phyloP scores from a whole-genome alignment of 139 green algal genomes.

The Chlorella sp. region DNA sequence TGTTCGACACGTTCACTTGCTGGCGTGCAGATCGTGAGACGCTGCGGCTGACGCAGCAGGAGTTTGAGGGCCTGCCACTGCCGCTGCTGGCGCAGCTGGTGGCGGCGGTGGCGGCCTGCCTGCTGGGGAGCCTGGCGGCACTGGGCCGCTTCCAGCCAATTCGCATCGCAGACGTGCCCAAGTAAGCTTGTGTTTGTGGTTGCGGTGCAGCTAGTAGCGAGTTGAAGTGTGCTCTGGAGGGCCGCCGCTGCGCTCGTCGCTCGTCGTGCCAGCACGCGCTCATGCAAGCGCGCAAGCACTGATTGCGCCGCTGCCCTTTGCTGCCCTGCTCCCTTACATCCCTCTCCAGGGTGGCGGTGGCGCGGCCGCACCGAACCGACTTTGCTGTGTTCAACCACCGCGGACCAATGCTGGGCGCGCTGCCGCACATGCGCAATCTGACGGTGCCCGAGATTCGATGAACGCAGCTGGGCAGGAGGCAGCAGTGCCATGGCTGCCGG shows the following conservation, averaged over 20 bases:
- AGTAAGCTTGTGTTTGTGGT: too few species aligned
- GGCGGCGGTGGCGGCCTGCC: neutral
- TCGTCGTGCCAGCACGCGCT: too few species aligned
- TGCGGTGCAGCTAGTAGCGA: too few species aligned
- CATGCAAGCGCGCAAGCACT: too few species aligned
- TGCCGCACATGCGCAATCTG: slow-evolving; percentile 18
- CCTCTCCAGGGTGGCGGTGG: slow-evolving; percentile 3
- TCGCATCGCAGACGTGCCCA: slow-evolving; percentile 8
- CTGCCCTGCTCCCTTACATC: too few species aligned
- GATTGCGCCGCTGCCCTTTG: too few species aligned
- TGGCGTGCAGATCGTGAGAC: slow-evolving; percentile 41
- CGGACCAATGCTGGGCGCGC: slow-evolving; percentile 1
- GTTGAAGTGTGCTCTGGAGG: too few species aligned
- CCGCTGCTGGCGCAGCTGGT: slow-evolving; percentile 26
- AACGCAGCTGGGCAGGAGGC: too few species aligned
- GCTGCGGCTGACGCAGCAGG: slow-evolving; percentile 31
- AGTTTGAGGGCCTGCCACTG: slow-evolving; percentile 36
- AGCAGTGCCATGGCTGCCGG: too few species aligned
- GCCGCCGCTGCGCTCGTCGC: too few species aligned
- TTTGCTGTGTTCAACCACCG: slow-evolving; percentile 32
- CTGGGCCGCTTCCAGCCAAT: slow-evolving; percentile 39
- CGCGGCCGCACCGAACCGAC: slow-evolving; percentile 26
- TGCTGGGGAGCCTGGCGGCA: slow-evolving; percentile 16
- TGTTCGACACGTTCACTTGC: too few species aligned
- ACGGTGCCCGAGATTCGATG: too few species aligned